Evolutionary conservation across 2,329 filamentous ascomycete species (phyloP), one percentile per base, ranked within the genome.

Genomic region (Lasiodiplodia sp.): DNA sequence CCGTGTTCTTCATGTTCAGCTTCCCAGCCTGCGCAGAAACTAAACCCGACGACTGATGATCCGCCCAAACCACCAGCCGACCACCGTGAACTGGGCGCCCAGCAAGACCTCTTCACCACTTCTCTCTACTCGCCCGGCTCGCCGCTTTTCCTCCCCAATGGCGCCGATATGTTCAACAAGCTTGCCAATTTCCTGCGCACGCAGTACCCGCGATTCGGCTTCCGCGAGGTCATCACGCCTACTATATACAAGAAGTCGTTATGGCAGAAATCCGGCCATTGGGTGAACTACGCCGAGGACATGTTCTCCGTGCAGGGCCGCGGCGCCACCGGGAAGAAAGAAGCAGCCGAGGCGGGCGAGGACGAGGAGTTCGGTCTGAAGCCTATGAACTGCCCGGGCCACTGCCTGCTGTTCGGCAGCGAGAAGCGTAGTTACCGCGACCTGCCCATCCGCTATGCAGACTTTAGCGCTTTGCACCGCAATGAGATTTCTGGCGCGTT

Each of bases 341-440:
- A 82, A 3, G 80, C 80, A 6, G 78, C 78, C 2, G 84, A 87
- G 70, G 71, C 78, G 8, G 85, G 83, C 23, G 87, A 89, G 70
- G 88, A 91, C 70, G 89, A 90, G 71, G 91, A 92, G 71, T 96
- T 92, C 79, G 92, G 92, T 21, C 82, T 97, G 73, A 97, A 97
- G 79, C 93, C 93, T 16, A 97, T 97, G 93, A 98, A 98, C 84
- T 99, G 96, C 82, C 96, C 96, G 4, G 94, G 94, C 34, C 95
- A 98, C 82, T 96, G 92, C 81, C 83, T 96, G 72, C 91, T 97
- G 76, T 97, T 97, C 80, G 88, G 87, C 62, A 91, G 95, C 80
- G 88, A 92, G 66, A 92, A 93, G 76, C 88, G 93, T 75, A 96
- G 91, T 80, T 97, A 98, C 81, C 87, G 92, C 75, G 94, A 98